phyloP scores from a whole-genome alignment of 495 filamentous ascomycete species.

The Tuber brumale region DNA sequence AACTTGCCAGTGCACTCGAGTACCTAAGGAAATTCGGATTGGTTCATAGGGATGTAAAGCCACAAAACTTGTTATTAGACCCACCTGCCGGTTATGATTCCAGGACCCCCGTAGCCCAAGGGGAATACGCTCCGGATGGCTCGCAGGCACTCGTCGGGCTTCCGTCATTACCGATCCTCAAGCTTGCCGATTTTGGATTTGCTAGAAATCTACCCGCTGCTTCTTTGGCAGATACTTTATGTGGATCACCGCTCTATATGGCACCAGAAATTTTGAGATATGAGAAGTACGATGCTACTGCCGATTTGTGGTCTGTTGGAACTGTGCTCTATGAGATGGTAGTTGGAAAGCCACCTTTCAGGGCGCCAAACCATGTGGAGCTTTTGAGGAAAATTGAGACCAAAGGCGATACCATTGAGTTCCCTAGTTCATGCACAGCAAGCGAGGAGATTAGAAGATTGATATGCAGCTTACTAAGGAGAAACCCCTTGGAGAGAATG shows the following conservation, averaged over 20 bases:
- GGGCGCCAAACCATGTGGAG: conserved; percentile 89
- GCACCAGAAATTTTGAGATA: conserved; percentile 95
- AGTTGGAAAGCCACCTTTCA: conserved; percentile 80
- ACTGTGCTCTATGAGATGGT: conserved; percentile 95
- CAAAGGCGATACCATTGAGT: conserved; percentile 72
- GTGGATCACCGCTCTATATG: conserved; percentile 98
- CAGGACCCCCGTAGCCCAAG: conserved; percentile 13
- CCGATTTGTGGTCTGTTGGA: conserved; percentile 94
- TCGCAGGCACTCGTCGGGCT: conserved; percentile 56
- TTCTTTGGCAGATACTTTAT: conserved; percentile 88
- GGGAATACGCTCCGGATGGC: conserved; percentile 32
- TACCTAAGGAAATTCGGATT: conserved; percentile 78
- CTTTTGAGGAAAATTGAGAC: conserved; percentile 85
- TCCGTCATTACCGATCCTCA: conserved; percentile 85
- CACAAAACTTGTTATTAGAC: conserved; percentile 87
- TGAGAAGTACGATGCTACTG: conserved; percentile 94
- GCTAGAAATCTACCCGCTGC: conserved; percentile 82
- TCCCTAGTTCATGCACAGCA: conserved; percentile 64
- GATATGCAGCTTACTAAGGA: conserved; percentile 73
- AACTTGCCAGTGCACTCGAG: conserved; percentile 83
- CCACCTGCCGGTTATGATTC: conserved; percentile 61
- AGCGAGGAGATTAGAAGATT: conserved; percentile 73
- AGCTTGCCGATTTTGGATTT: conserved; percentile 96
- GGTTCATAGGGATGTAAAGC: conserved; percentile 95
- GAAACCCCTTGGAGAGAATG: conserved; percentile 74